These are phyloP conservation scores for Coemansia sp. DNA, from an alignment of 192 early-diverging fungal species.

Conservation along the genomic window DNA sequence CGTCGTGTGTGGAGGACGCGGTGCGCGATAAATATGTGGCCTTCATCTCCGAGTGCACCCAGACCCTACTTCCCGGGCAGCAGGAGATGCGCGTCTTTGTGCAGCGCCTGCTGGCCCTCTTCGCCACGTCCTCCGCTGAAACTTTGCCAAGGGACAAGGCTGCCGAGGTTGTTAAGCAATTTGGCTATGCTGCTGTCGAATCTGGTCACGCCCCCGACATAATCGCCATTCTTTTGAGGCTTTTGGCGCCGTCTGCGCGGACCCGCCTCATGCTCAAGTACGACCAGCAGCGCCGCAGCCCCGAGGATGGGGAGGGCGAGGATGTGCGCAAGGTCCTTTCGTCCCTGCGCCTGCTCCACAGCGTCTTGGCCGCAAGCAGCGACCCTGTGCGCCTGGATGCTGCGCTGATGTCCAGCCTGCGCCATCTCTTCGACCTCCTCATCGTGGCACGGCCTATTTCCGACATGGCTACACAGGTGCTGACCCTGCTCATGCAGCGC, in stretches of 20 bases:
- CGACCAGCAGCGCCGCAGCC: too few species aligned
- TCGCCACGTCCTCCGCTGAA: not conserved
- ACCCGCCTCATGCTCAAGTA: slow-evolving; percentile 29
- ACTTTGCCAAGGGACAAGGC: too few species aligned
- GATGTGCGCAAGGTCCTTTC: slow-evolving; percentile 31
- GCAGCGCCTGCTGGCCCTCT: slow-evolving; percentile 15
- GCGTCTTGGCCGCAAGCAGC: slow-evolving; percentile 20
- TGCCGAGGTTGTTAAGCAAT: slow-evolving; percentile 13
- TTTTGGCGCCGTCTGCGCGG: slow-evolving; percentile 23
- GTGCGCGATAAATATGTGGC: slow-evolving; percentile 22
- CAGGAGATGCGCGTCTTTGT: slow-evolving; percentile 20
- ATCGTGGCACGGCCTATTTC: slow-evolving; percentile 40
- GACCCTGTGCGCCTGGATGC: slow-evolving; percentile 11
- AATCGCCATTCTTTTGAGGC: slow-evolving; percentile 20
- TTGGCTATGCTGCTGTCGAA: slow-evolving; percentile 37
- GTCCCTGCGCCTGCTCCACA: slow-evolving; percentile 28
- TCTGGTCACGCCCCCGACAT: slow-evolving; percentile 16
- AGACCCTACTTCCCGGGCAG: not conserved
- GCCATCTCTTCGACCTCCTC: slow-evolving; percentile 36
- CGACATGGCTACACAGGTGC: slow-evolving; percentile 33
- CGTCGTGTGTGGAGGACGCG: not conserved
- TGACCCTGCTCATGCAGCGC: slow-evolving; percentile 32
- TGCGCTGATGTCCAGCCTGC: slow-evolving; percentile 25
- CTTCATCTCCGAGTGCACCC: slow-evolving; percentile 30
- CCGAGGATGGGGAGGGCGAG: not conserved